A percentile compares a stretch with the other conserved stretches of the same genome.
These are phyloP conservation scores for Daedaleopsis nitida DNA, from an alignment of 768 basidiomycete genomes.

Conservation along the genomic window DNA sequence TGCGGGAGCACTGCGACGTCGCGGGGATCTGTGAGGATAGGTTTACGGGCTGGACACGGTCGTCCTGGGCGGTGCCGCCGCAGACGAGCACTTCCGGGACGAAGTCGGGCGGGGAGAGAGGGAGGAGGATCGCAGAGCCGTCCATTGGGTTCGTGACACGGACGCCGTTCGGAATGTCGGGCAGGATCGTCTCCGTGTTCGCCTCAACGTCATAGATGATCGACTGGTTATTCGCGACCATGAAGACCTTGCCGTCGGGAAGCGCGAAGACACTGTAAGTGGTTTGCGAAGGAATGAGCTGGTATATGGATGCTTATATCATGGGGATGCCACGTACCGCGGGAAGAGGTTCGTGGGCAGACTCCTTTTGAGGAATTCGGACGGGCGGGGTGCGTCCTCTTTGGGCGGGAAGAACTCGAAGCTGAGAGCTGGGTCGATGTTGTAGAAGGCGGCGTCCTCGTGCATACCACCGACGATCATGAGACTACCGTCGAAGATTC, in stretches of 20 bases:
- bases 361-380: slow-evolving; percentile 31
- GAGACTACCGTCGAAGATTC: slow-evolving; percentile 72
- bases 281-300: neutral
- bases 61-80: slow-evolving; percentile 60
- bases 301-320: neutral
- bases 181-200: slow-evolving; percentile 63
- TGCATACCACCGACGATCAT: slow-evolving; percentile 83
- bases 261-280: slow-evolving; percentile 69
- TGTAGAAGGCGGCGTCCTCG: slow-evolving; percentile 86
- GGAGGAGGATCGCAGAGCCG: slow-evolving; percentile 71
- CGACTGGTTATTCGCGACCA: slow-evolving; percentile 77
- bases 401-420: slow-evolving; percentile 86
- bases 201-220: slow-evolving; percentile 78
- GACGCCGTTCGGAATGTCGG: slow-evolving; percentile 74
- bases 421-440: slow-evolving; percentile 76
- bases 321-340: slow-evolving; percentile 41
- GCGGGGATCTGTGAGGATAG: slow-evolving; percentile 75
- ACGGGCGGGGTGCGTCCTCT: slow-evolving; percentile 33
- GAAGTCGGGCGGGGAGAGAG: slow-evolving; percentile 64
- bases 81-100: slow-evolving; percentile 73
- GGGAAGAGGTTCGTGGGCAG: slow-evolving; percentile 35
- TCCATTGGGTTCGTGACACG: slow-evolving; percentile 86
- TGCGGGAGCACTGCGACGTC: slow-evolving; percentile 71
- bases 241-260: slow-evolving; percentile 69
- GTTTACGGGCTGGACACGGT: slow-evolving; percentile 58